phyloP scores from a whole-genome alignment of 1,284 basidiomycete species.

The Heterobasidion annosum region DNA sequence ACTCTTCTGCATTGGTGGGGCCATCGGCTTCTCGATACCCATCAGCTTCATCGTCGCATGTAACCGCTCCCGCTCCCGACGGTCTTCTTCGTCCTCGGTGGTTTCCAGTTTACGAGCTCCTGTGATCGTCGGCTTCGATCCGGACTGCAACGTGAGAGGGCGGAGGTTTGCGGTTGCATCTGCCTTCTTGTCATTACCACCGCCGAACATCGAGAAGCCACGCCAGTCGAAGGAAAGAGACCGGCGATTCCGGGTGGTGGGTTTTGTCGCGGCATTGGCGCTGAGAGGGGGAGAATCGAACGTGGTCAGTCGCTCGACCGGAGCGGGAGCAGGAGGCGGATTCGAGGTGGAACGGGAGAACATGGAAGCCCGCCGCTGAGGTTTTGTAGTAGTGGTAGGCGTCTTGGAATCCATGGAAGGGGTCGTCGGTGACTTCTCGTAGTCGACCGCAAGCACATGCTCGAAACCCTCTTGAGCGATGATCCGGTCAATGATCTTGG shows the following conservation, averaged over 20 bases:
- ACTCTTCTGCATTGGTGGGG: conserved; percentile 31
- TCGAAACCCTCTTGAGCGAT: conserved; percentile 92
- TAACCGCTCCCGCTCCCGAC: conserved; percentile 73
- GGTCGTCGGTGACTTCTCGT: conserved; percentile 43
- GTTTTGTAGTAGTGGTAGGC: conserved; percentile 12
- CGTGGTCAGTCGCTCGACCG: conserved; percentile 16
- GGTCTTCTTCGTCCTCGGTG: conserved; percentile 83
- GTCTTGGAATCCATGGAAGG: conserved; percentile 13
- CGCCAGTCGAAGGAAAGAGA: conserved; percentile 81
- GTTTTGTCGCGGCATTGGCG: conserved; percentile 15
- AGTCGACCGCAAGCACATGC: conserved; percentile 85
- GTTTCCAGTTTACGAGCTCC: conserved; percentile 70
- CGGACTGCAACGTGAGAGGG: conserved; percentile 65
- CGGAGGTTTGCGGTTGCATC: conserved; percentile 48
- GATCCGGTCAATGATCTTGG: conserved; percentile 94
- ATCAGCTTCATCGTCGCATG: conserved; percentile 87
- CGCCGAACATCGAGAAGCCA: conserved; percentile 57
- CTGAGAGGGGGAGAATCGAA: conserved; percentile 23
- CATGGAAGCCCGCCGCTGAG: conserved; percentile 10
- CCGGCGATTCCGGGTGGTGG: conserved; percentile 46
- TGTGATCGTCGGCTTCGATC: conserved; percentile 41
- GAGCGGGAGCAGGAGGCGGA: conserved; percentile 26
- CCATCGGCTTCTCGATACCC: conserved; percentile 66
- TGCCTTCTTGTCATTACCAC: conserved; percentile 44
- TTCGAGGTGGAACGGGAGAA: conserved; percentile 13